phyloP scores from a whole-genome alignment of 2,329 filamentous ascomycete genomes.

The Trichoderma semiorbis region DNA sequence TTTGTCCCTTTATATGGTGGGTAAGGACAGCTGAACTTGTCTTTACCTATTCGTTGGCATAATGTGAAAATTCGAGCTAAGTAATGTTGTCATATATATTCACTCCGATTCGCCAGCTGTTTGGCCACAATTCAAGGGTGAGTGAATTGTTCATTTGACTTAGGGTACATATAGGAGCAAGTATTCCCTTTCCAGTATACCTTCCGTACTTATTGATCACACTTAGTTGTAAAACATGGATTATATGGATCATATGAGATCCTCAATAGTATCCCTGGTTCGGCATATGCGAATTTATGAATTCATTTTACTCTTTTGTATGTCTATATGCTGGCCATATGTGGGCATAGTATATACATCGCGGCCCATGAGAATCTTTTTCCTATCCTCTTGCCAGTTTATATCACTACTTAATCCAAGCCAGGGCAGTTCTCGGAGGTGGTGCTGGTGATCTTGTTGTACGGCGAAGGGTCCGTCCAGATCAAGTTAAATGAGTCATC shows the following conservation, averaged over 20 bases:
- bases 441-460: slow-evolving; percentile 41
- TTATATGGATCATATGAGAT: neutral
- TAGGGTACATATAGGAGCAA: too few relatives aligned
- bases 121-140: neutral
- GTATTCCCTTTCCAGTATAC: neutral
- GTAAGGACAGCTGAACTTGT: neutral
- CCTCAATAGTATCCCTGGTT: neutral
- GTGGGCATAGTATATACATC: neutral
- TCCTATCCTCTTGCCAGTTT: neutral
- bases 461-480: slow-evolving; percentile 54
- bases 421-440: slow-evolving; percentile 54
- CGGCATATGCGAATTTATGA: too few relatives aligned
- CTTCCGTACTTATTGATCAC: neutral
- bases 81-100: neutral
- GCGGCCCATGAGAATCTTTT: neutral
- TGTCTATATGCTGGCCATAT: too few relatives aligned
- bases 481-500: slow-evolving; percentile 51
- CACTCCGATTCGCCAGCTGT: neutral
- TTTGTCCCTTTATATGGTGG: neutral
- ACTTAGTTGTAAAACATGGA: neutral
- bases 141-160: neutral
- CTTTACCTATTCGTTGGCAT: neutral
- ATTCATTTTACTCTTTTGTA: neutral
- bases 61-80: neutral
- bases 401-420: slow-evolving; percentile 36